Evolutionary conservation across 2,329 filamentous ascomycete species (phyloP).

Genomic region (Aspergillus ochraceus): DNA sequence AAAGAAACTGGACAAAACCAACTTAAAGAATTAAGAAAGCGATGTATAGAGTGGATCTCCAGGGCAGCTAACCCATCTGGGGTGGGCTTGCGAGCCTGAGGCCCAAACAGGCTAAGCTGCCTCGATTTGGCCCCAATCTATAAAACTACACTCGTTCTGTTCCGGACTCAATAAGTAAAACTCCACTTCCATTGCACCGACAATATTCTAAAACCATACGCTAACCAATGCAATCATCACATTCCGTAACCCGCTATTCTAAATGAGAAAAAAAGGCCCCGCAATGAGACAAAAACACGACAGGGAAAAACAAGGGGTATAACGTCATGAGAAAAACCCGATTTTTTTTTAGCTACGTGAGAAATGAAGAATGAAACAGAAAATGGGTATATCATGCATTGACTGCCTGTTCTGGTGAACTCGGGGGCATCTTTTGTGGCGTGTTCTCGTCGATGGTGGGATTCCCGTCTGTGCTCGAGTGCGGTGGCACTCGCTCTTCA

Average conservation of each 20-base stretch:
- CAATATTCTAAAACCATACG: background rate
- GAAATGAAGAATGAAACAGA: background rate
- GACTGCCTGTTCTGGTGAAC: constrained; percentile 27
- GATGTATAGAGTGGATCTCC: too few species aligned
- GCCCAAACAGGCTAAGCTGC: too few species aligned
- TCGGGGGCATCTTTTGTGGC: constrained; percentile 21
- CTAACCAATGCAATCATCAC: background rate
- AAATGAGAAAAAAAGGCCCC: constrained; percentile 3
- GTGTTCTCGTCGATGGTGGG: constrained; percentile 13
- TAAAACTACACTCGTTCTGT: too few species aligned
- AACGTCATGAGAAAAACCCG: constrained; percentile 7
- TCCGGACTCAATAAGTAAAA: background rate
- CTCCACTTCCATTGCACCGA: background rate
- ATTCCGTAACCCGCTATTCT: background rate
- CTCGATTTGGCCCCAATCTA: too few species aligned
- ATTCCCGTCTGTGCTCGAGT: constrained; percentile 2
- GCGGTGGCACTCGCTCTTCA: constrained; percentile 9
- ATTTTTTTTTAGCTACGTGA: background rate
- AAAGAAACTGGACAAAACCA: too few species aligned
- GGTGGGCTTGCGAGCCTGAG: too few species aligned
- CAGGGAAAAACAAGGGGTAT: background rate
- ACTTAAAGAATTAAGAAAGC: too few species aligned
- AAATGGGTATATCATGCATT: constrained; percentile 22
- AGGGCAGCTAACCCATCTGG: too few species aligned
- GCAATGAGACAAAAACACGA: background rate